These are phyloP conservation scores for Starmerella cellae DNA, from an alignment of 805 yeast genomes.

Conservation along the genomic window DNA sequence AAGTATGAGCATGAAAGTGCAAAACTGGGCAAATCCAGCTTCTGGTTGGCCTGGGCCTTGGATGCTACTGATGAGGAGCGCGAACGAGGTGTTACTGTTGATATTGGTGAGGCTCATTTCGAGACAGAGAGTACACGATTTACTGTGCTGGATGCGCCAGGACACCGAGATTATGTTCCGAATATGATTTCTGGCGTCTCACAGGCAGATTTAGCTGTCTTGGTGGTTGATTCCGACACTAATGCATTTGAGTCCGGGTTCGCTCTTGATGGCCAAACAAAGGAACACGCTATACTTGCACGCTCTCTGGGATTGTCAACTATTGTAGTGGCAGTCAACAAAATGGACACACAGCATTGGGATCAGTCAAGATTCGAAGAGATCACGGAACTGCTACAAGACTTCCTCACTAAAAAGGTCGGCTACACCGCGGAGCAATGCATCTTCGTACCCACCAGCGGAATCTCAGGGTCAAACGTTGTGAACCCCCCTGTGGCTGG, in stretches of 20 bases:
- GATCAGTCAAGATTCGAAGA: conserved; percentile 38
- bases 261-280: conserved; percentile 56
- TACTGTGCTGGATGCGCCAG: conserved; percentile 74
- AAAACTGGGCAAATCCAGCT: conserved; percentile 58
- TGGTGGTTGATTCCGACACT: conserved; percentile 52
- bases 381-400: conserved; percentile 37
- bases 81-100: conserved; percentile 63
- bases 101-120: conserved; percentile 55
- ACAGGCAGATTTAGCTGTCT: conserved; percentile 62
- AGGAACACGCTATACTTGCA: conserved; percentile 61
- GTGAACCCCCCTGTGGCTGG: conserved; percentile 21
- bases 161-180: conserved; percentile 71
- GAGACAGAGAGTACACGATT: conserved; percentile 43
- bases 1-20: conserved; percentile 53
- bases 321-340: conserved; percentile 53
- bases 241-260: conserved; percentile 66
- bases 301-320: conserved; percentile 51
- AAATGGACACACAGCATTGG: conserved; percentile 55
- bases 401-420: conserved; percentile 40
- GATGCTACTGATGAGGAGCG: conserved; percentile 73
- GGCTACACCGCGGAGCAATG: conserved; percentile 35
- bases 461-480: conserved; percentile 54
- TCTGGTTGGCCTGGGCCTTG: conserved; percentile 76
- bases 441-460: conserved; percentile 54
- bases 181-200: conserved; percentile 75